Percentiles rank a stretch among this genome's conserved stretches.
Evolutionary conservation across 1,284 basidiomycete genomes (phyloP).

Genomic region (Coriolopsis trogii): DNA sequence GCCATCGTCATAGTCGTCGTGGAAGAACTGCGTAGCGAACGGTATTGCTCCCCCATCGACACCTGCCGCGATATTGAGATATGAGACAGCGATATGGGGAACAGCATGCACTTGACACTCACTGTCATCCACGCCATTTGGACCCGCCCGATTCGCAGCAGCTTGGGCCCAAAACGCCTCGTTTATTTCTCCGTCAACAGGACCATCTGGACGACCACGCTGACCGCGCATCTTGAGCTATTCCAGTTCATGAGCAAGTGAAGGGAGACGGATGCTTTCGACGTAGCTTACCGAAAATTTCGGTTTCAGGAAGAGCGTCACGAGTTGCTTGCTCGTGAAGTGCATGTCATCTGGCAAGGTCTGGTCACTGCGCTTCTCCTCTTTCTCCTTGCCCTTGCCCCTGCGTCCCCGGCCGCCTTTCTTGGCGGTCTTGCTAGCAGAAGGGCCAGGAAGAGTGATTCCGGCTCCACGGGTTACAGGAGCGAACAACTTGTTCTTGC

Average conservation of each 20-base stretch:
- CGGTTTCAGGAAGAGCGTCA: constrained; percentile 94
- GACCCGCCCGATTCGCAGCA: constrained; percentile 75
- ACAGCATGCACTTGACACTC: constrained; percentile 25
- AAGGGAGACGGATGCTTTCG: not conserved
- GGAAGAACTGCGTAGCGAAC: constrained; percentile 97
- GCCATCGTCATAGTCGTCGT: constrained; percentile 86
- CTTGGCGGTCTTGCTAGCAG: constrained; percentile 43
- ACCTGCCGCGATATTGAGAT: constrained; percentile 31
- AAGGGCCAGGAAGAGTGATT: constrained; percentile 70
- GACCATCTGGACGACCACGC: constrained; percentile 55
- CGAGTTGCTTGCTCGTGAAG: constrained; percentile 88
- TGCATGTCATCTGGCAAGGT: constrained; percentile 97
- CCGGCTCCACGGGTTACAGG: constrained; percentile 65
- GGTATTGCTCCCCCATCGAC: constrained; percentile 62
- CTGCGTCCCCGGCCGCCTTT: constrained; percentile 50
- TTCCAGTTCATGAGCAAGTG: not conserved
- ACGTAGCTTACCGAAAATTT: constrained; percentile 77
- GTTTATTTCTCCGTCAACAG: constrained; percentile 83
- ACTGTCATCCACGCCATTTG: constrained; percentile 68
- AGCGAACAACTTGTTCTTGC: constrained; percentile 82
- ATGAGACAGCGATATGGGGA: not conserved
- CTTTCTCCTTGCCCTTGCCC: constrained; percentile 46
- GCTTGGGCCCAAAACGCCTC: constrained; percentile 96
- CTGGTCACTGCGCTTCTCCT: constrained; percentile 73
- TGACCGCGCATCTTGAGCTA: constrained; percentile 84